phyloP scores from a whole-genome alignment of 805 yeast species.

The Suhomyces sp. region DNA sequence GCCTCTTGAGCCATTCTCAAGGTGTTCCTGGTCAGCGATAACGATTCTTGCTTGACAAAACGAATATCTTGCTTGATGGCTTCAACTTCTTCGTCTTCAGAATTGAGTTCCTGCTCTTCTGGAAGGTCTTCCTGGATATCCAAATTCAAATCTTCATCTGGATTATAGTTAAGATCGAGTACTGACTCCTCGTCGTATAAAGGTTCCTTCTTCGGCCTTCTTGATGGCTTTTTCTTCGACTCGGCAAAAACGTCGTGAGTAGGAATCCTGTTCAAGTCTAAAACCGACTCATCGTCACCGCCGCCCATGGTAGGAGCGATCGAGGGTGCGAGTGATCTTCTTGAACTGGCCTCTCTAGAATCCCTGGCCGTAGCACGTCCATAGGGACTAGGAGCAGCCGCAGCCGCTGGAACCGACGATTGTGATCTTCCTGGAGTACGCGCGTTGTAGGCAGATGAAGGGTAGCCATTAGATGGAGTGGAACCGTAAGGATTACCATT shows the following conservation, averaged over 20 bases:
- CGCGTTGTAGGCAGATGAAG: no score
- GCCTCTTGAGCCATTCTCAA: slow-evolving; percentile 53
- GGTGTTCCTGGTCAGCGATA: slow-evolving; percentile 82
- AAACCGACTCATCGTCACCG: slow-evolving; percentile 30
- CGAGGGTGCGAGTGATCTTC: no score
- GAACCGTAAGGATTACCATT: slow-evolving; percentile 1
- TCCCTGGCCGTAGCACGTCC: slow-evolving; percentile 1
- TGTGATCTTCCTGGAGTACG: no score
- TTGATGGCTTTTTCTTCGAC: slow-evolving; percentile 22
- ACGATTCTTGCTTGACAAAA: slow-evolving; percentile 83
- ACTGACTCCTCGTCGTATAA: slow-evolving; percentile 22
- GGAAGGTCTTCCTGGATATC: slow-evolving; percentile 36
- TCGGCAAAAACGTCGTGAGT: slow-evolving; percentile 25
- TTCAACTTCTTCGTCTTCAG: slow-evolving; percentile 87
- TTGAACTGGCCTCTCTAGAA: no score
- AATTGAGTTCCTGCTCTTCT: slow-evolving; percentile 39
- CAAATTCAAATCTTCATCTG: slow-evolving; percentile 42
- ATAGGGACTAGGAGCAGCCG: slow-evolving; percentile 8
- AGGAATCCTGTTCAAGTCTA: slow-evolving; percentile 41
- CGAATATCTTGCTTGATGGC: slow-evolving; percentile 78
- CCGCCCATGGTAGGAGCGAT: no score
- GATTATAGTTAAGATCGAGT: slow-evolving; percentile 33
- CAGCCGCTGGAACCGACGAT: slow-evolving; percentile 2
- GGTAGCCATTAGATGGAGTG: not conserved
- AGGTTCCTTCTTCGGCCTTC: slow-evolving; percentile 17